Evolutionary conservation across 805 yeast genomes (phyloP).

Genomic region (Candida incommunis): DNA sequence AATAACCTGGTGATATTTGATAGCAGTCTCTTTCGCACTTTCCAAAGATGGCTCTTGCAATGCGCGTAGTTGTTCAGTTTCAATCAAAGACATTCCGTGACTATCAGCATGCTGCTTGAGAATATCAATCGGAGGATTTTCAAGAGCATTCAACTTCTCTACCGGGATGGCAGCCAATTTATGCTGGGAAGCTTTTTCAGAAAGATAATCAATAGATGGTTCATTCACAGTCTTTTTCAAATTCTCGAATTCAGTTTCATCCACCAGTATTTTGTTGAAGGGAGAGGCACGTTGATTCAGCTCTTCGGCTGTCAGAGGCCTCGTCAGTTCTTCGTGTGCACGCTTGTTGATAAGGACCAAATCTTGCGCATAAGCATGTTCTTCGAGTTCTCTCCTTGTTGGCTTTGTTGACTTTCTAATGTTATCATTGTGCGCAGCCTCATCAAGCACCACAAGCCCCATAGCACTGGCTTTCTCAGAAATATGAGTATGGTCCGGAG

Average conservation of each 20-base stretch:
- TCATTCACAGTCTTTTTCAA: slow-evolving; percentile 2
- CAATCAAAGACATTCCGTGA: background rate
- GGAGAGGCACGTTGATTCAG: slow-evolving; percentile 8
- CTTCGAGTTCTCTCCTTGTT: slow-evolving; percentile 18
- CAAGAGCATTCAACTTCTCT: background rate
- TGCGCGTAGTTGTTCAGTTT: background rate
- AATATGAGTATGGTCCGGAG: slow-evolving; percentile 18
- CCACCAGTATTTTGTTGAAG: slow-evolving; percentile 2
- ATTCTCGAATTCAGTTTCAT: slow-evolving; percentile 2
- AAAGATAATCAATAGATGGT: slow-evolving; percentile 13
- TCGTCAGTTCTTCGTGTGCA: slow-evolving; percentile 15
- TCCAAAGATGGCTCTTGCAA: background rate
- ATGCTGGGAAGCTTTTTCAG: slow-evolving; percentile 9
- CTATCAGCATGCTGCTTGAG: background rate
- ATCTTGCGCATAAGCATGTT: slow-evolving; percentile 19
- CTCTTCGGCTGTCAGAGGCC: slow-evolving; percentile 1
- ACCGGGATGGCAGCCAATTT: background rate
- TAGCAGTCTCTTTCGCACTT: background rate
- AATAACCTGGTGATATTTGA: background rate
- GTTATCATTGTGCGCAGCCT: slow-evolving; percentile 11
- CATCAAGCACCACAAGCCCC: slow-evolving; percentile 18
- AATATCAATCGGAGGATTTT: background rate
- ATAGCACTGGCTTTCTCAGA: slow-evolving; percentile 13
- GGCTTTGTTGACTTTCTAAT: slow-evolving; percentile 13
- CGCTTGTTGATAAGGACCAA: slow-evolving; percentile 20